Percentiles rank a stretch among this genome's conserved stretches.
phyloP scores from a whole-genome alignment of 495 filamentous ascomycete genomes.

The Opeltia flavorubescens region DNA sequence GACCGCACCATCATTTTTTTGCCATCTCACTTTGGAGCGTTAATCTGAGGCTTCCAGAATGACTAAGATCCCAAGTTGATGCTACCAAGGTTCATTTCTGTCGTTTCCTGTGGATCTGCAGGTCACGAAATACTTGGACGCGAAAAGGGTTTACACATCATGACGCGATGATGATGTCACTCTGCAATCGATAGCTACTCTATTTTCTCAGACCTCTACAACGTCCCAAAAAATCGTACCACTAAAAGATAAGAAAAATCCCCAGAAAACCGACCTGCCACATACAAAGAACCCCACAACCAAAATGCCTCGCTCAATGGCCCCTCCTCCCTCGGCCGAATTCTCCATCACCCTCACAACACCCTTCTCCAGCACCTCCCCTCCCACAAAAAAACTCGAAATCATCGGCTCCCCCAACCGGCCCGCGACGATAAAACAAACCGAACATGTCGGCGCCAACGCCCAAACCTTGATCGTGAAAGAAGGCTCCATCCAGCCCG shows the following conservation, averaged over 20 bases:
- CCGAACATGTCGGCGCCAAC: conserved; percentile 4
- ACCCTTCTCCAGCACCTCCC: not conserved
- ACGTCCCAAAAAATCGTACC: no score
- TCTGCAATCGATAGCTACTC: not conserved
- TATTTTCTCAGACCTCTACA: no score
- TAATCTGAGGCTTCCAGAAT: not conserved
- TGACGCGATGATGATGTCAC: not conserved
- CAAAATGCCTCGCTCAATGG: conserved; percentile 11
- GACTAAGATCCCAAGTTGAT: not conserved
- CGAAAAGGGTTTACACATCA: not conserved
- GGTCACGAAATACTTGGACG: not conserved
- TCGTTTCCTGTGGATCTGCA: not conserved
- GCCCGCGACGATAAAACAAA: conserved; percentile 7
- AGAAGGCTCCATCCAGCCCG: conserved; percentile 5
- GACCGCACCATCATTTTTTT: not conserved
- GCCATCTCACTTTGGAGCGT: not conserved
- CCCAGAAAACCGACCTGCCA: no score
- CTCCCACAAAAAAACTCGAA: conserved; percentile 6
- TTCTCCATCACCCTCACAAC: conserved; percentile 9
- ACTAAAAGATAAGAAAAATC: no score
- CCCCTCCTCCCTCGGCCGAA: conserved; percentile 10
- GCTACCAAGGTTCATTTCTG: not conserved
- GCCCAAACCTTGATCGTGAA: conserved; percentile 6
- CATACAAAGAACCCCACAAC: no score
- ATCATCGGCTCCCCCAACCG: conserved; percentile 12